Evolutionary conservation across 345 rosid species (phyloP), one percentile per base, ranked within the genome.

Genomic region (Mallotus nudiflorus): DNA sequence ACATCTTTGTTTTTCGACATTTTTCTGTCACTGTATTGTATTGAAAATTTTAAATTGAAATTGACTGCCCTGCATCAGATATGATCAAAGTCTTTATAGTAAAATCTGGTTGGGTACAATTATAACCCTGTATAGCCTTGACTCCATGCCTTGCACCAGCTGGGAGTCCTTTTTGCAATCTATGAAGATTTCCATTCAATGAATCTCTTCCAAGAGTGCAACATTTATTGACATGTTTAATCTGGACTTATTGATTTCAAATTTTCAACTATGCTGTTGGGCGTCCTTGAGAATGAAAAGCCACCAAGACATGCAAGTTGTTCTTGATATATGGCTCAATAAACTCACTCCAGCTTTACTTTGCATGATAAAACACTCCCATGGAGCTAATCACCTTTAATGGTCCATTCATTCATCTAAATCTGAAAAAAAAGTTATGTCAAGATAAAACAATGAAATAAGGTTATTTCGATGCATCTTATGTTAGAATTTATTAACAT

Each of bases 391-490:
- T 39, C 59, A 33, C 61, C 16, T 20, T 37, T 31, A 57, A 25
- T 6, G 18, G 37, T 65, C 53, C 52, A 45, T 39, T 19, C 35
- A 3, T 35, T 11, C 5, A 5, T 20, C 39, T 11, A 10, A 45
- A 53, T 51, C 18, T 51, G 59, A 28, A 33, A 60, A 59, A 37
- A 70, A 70, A 22, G 33, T 59, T 61, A 39, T 60, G 2, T 49
- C 19, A 40, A 37, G 45, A 62, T 42, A 14, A 20, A n/a, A 58
- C 10, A 60, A 37, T 37, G 42, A 6, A n/a, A 52, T 20, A 53
- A n/a, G 44, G 33, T 24, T 51, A 19, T 20, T 14, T 9, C 1
- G 3, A 11, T 35, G 18, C 33, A 37, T 3, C 0, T 14, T 18
- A 24, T 33, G 13, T 66, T 66, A 22, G 65, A 69, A 69, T 44